Evolutionary conservation across 2,329 filamentous ascomycete genomes (phyloP).

Genomic region (Ascochyta pisi): DNA sequence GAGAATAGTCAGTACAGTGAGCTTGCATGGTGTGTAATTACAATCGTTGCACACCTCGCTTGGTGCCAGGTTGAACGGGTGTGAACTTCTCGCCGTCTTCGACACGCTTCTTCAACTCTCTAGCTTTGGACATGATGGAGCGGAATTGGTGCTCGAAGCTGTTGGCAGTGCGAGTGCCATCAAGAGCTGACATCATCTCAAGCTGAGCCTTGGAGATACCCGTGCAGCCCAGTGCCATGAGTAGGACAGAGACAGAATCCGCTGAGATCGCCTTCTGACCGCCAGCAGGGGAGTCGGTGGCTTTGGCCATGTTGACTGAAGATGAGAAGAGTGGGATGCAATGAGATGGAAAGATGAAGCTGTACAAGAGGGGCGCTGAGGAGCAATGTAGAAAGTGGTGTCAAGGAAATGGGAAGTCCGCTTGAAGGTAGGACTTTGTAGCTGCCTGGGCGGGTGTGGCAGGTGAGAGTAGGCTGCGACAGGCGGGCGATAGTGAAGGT

Average conservation of each 20-base stretch:
- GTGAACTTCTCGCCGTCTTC: slow-evolving; percentile 34
- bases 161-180: slow-evolving; percentile 31
- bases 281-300: slow-evolving; percentile 4
- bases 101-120: slow-evolving; percentile 37
- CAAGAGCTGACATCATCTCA: slow-evolving; percentile 39
- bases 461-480: slow-evolving; percentile 1
- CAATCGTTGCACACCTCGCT: slow-evolving; percentile 26
- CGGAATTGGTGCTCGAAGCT: slow-evolving; percentile 40
- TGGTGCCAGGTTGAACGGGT: slow-evolving; percentile 27
- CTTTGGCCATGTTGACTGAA: slow-evolving; percentile 25
- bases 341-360: no score
- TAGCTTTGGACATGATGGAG: slow-evolving; percentile 30
- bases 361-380: background rate
- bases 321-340: no score
- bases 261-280: slow-evolving; percentile 28
- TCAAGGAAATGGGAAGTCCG: background rate
- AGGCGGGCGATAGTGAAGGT: slow-evolving; percentile 4
- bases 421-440: background rate
- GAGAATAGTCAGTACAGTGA: slow-evolving; percentile 5
- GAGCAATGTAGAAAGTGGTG: background rate
- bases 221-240: slow-evolving; percentile 30
- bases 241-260: slow-evolving; percentile 34
- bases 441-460: slow-evolving; percentile 5
- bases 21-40: background rate
- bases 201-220: slow-evolving; percentile 29